Base-by-base conservation (phyloP, 768 basidiomycete species). In the Boletus subparvulus region DNA sequence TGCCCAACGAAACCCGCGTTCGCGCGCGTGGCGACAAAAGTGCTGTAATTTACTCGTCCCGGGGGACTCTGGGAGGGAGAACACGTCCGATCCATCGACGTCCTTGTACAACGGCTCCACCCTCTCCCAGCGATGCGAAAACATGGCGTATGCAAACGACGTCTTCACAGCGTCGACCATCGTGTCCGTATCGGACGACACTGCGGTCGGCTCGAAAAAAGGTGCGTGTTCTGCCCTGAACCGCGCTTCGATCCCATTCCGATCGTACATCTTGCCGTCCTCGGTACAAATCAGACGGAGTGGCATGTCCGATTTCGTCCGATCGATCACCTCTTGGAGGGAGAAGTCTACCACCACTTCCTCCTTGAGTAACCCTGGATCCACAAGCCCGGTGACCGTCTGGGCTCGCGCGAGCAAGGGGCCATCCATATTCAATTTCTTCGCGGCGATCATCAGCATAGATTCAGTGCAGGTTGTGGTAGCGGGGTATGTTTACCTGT, bases 51-150 rank as follows among this genome's bases (percentile, higher is more conserved):
- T 67, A 16, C 6, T 33, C 17, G 55, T 40, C 5, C 57, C 64
- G 12, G 52, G 32, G 12, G 61, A 55, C n/a, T 36, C 47, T 33
- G 56, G 17, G 42, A 67, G 56, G 14, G 58, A 56, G 45, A 56
- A 68, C 28, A 66, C 56, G 35, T 58, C 57, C 10, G 52, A 42
- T 6, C 50, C 59, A 4, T 66, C 54, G 11, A 67, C 8, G 14
- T 69, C 58, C 54, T 47, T 53, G 55, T 43, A 42, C 45, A 61
- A 39, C 16, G 57, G 67, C 43, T 67, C 64, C 32, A 32, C 49
- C 40, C 0, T 14, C 26, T 41, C 67, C 66, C 66, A 69, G 5
- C 67, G 52, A 28, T 67, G 66, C 2, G 66, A 67, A n/a, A 69
- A 48, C 64, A 67, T 67, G 42, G 52, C 57, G n/a, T 63, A 67